Evolutionary conservation across 441 rosid genomes (phyloP).

Genomic region (Theobroma grandiflorum): DNA sequence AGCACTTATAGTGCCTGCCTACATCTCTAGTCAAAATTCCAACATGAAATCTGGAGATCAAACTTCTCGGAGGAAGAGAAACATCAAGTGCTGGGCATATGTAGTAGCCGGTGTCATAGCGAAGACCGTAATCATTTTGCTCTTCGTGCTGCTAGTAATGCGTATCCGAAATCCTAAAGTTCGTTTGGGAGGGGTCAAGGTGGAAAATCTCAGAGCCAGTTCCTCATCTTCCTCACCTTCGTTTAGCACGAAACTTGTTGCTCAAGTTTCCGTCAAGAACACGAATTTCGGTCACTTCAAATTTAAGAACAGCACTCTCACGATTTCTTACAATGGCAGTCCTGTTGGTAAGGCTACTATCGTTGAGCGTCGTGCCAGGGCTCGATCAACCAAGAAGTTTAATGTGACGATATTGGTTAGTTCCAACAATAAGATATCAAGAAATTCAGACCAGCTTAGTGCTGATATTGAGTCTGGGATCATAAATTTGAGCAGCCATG

Average conservation of each 20-base stretch:
- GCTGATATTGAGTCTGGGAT: background rate
- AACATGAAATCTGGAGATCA: background rate
- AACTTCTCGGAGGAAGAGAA: background rate
- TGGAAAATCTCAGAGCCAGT: background rate
- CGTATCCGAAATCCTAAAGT: conserved; percentile 7
- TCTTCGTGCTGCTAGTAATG: background rate
- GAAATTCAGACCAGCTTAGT: background rate
- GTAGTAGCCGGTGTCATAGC: background rate
- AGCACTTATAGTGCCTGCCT: background rate
- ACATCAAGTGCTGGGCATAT: background rate
- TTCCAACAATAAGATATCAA: background rate
- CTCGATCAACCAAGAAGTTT: conserved; percentile 11
- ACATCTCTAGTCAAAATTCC: background rate
- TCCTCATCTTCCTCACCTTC: background rate
- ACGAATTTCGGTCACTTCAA: conserved; percentile 12
- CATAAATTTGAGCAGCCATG: conserved; percentile 7
- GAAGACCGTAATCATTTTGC: background rate
- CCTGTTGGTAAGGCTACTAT: background rate
- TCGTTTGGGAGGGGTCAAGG: background rate
- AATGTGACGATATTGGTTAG: background rate
- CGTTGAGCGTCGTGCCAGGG: background rate
- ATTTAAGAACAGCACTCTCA: background rate
- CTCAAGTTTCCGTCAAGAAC: conserved; percentile 18
- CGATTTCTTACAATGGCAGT: background rate
- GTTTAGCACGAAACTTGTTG: background rate